Evolutionary conservation across 768 basidiomycete genomes (phyloP).

Genomic region (Filobasidium wieringae): DNA sequence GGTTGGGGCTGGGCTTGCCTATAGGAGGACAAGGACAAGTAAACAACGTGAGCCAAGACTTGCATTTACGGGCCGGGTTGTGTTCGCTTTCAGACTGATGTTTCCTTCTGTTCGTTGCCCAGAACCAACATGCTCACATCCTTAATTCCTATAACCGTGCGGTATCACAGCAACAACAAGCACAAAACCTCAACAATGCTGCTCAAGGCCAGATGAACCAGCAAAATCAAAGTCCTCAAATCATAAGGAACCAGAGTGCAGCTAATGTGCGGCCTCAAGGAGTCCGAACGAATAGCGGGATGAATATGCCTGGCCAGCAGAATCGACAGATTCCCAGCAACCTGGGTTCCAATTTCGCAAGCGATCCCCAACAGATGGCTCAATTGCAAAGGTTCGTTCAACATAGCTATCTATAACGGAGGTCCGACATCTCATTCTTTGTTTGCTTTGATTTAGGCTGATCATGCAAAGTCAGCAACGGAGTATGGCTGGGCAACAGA

Average conservation of each 20-base stretch:
- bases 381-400: not conserved
- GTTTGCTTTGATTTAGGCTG: not conserved
- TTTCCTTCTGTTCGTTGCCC: not conserved
- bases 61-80: no score
- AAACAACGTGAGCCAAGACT: not conserved
- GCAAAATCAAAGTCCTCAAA: not conserved
- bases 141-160: not conserved
- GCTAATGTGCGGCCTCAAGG: not conserved
- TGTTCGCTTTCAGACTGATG: no score
- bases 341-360: not conserved
- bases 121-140: not conserved
- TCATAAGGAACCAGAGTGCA: not conserved
- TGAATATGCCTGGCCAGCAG: not conserved
- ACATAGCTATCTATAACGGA: not conserved
- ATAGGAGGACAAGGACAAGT: not conserved
- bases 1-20: not conserved
- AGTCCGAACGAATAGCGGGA: not conserved
- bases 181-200: not conserved
- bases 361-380: conserved; percentile 1
- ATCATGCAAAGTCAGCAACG: not conserved
- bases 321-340: not conserved
- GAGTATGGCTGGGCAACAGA: not conserved
- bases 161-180: not conserved
- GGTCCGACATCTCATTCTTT: not conserved
- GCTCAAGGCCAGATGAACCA: not conserved